Percentiles rank a stretch among this genome's conserved stretches.
Evolutionary conservation across 345 rosid genomes (phyloP).

Genomic region (Iberis pinnata): DNA sequence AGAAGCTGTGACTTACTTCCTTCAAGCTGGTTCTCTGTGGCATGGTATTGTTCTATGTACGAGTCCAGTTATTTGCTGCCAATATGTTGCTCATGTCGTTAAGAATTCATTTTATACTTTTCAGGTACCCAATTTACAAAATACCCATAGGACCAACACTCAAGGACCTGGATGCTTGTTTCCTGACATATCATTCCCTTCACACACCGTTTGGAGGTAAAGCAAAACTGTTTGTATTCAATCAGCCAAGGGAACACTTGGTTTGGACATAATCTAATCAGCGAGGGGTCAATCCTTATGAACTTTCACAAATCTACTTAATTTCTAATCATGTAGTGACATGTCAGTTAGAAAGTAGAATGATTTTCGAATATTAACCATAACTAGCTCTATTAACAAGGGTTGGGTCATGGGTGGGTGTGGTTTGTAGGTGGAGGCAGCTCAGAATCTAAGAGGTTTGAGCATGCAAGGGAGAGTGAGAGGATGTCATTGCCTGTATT

Average conservation of each 20-base stretch:
- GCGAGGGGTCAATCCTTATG: too few relatives aligned
- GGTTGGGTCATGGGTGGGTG: too few relatives aligned
- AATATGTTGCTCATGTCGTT: too few relatives aligned
- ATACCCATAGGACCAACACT: constrained; percentile 86
- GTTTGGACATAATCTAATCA: too few relatives aligned
- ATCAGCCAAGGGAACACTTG: too few relatives aligned
- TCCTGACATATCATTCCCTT: constrained; percentile 76
- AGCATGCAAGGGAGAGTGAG: constrained; percentile 27
- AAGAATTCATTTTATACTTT: constrained; percentile 17
- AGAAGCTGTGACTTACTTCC: constrained; percentile 69
- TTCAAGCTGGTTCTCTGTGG: constrained; percentile 90
- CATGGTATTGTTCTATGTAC: constrained; percentile 48
- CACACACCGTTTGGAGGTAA: constrained; percentile 46
- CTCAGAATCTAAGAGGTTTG: too few relatives aligned
- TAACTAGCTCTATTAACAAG: too few relatives aligned
- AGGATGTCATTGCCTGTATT: constrained; percentile 49
- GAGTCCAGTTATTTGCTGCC: too few relatives aligned
- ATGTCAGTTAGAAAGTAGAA: too few relatives aligned
- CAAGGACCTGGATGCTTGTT: constrained; percentile 91
- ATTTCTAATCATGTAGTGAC: too few relatives aligned
- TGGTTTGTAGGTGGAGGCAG: constrained; percentile 30
- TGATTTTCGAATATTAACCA: too few relatives aligned
- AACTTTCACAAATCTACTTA: too few relatives aligned
- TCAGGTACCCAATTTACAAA: constrained; percentile 85
- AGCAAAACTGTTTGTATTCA: constrained; percentile 35